phyloP scores from a whole-genome alignment of 1,284 basidiomycete genomes.

The Boletus austroedulis region DNA sequence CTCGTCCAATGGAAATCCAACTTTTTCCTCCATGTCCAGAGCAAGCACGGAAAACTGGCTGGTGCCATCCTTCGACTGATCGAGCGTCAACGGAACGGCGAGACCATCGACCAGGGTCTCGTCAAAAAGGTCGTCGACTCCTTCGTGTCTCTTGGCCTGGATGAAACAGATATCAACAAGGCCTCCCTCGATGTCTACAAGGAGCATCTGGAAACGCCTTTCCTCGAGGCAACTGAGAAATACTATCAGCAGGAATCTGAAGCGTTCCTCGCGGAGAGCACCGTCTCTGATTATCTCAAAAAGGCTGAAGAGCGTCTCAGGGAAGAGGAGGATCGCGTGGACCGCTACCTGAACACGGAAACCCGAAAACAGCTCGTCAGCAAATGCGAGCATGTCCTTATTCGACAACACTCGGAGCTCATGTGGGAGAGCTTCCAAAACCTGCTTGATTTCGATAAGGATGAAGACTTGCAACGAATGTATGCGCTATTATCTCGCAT shows the following conservation, averaged over 20 bases:
- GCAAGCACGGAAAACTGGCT: conserved; percentile 78
- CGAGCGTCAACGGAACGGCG: conserved; percentile 92
- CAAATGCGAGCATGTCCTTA: conserved; percentile 91
- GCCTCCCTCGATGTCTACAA: conserved; percentile 94
- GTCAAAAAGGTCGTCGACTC: conserved; percentile 97
- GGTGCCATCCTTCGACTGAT: conserved; percentile 87
- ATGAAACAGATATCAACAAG: conserved; percentile 88
- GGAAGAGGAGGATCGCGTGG: conserved; percentile 95
- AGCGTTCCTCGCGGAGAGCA: conserved; percentile 86
- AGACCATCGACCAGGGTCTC: conserved; percentile 88
- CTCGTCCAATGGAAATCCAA: conserved; percentile 94
- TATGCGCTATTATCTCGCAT: conserved; percentile 91
- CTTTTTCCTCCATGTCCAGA: conserved; percentile 88
- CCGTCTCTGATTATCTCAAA: conserved; percentile 94
- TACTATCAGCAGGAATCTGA: conserved; percentile 94
- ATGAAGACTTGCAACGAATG: conserved; percentile 93
- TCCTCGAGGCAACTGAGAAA: conserved; percentile 84
- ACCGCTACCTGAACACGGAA: conserved; percentile 88
- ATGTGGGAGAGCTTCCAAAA: conserved; percentile 97
- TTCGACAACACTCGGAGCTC: conserved; percentile 81
- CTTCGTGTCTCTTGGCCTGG: conserved; percentile 94
- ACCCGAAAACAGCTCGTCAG: conserved; percentile 85
- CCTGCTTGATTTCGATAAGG: conserved; percentile 90
- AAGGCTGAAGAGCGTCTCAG: conserved; percentile 90
- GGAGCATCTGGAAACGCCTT: conserved; percentile 86